These are phyloP conservation scores for Fusarium guadeloupense DNA, from an alignment of 2,329 filamentous ascomycete species.

Conservation along the genomic window DNA sequence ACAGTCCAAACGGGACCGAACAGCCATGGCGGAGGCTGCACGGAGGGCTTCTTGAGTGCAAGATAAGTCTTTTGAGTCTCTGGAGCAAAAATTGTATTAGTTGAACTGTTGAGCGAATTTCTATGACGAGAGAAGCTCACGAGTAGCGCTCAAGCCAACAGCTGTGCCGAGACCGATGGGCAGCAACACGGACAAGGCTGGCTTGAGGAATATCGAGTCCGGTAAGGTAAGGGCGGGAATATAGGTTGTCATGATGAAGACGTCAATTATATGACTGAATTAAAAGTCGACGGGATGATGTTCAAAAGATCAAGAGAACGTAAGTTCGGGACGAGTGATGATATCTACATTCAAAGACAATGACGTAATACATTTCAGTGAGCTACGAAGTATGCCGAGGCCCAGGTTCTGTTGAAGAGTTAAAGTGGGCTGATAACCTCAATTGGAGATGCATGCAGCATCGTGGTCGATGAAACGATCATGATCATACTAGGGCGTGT, in stretches of 20 bases:
- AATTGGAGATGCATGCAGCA: conserved; percentile 17
- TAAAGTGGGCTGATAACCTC: conserved; percentile 31
- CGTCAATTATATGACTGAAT: background rate
- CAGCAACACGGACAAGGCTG: conserved; percentile 77
- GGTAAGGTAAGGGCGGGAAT: conserved; percentile 83
- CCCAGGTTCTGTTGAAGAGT: conserved; percentile 3
- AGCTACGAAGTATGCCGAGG: background rate
- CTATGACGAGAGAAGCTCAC: conserved; percentile 55
- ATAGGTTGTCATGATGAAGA: conserved; percentile 75
- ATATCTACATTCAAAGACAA: conserved; percentile 17
- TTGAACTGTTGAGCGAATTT: background rate
- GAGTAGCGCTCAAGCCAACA: conserved; percentile 74
- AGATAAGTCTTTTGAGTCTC: conserved; percentile 70
- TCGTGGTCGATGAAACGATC: conserved; percentile 18
- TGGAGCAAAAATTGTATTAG: conserved; percentile 44
- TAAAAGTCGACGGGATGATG: background rate
- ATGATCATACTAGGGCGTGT: no score
- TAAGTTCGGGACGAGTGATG: conserved; percentile 1
- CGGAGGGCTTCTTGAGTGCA: conserved; percentile 72
- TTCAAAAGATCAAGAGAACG: background rate
- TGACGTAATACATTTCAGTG: conserved; percentile 40
- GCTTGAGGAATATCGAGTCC: conserved; percentile 73
- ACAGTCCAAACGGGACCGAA: conserved; percentile 74
- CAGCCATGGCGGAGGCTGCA: conserved; percentile 67
- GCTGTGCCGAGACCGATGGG: conserved; percentile 77